These are phyloP conservation scores for Eucalyptus dawsonii DNA, from an alignment of 345 rosid species.

Conservation along the genomic window DNA sequence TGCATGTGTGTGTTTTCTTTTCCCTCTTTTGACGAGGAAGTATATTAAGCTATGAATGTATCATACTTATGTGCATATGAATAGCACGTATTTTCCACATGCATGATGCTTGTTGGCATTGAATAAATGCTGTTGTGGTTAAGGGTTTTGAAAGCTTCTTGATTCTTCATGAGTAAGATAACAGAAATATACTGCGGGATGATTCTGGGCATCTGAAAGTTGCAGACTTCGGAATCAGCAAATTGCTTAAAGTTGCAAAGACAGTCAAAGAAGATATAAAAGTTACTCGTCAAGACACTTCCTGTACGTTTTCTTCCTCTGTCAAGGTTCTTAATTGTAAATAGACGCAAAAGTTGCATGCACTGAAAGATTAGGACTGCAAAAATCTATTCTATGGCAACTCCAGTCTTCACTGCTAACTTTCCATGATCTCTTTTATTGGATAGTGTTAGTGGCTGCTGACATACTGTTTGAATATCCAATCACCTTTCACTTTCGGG, in stretches of 20 bases:
- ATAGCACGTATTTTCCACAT: background rate
- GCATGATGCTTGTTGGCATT: background rate
- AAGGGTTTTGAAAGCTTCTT: conserved; percentile 12
- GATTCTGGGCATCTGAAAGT: conserved; percentile 72
- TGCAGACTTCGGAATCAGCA: conserved; percentile 67
- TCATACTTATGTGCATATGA: background rate
- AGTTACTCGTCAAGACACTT: conserved; percentile 36
- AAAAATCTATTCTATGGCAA: background rate
- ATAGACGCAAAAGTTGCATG: background rate
- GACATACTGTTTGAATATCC: background rate
- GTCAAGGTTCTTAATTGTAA: background rate
- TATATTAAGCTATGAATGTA: background rate
- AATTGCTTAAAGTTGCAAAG: conserved; percentile 43
- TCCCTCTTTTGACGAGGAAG: background rate
- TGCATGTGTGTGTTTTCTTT: background rate
- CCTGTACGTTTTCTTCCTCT: conserved; percentile 31
- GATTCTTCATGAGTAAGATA: conserved; percentile 35
- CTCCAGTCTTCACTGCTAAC: background rate
- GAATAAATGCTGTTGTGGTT: background rate
- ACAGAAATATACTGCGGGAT: conserved; percentile 68
- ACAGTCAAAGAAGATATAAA: conserved; percentile 50
- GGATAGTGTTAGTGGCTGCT: background rate
- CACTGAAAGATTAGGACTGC: background rate
- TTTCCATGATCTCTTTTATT: background rate
- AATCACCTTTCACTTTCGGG: background rate